Evolutionary conservation across 176 grass and related monocot species (phyloP).

Genomic region (Puccinellia tenuiflora): DNA sequence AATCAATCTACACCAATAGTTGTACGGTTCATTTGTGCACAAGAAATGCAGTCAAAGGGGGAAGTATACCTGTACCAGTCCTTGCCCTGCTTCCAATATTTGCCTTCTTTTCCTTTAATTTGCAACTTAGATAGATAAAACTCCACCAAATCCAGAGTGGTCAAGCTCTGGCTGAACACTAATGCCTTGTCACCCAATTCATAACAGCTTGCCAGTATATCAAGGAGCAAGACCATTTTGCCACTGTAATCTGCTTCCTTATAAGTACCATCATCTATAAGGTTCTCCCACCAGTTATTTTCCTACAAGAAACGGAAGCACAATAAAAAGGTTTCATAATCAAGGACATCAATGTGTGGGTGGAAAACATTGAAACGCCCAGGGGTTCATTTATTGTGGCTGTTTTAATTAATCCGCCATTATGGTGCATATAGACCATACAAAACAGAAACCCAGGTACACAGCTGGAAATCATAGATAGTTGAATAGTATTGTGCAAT

Average conservation of each 20-base stretch:
- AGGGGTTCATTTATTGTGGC: background rate
- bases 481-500: conserved; percentile 7
- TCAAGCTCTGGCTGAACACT: conserved; percentile 93
- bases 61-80: conserved; percentile 95
- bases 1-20: background rate
- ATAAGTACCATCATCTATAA: conserved; percentile 66
- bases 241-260: conserved; percentile 80
- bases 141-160: conserved; percentile 88
- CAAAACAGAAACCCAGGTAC: background rate
- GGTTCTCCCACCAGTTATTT: conserved; percentile 84
- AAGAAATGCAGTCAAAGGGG: conserved; percentile 11
- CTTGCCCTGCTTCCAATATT: conserved; percentile 92
- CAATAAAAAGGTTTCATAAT: background rate
- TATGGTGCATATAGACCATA: background rate
- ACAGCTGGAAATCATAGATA: conserved; percentile 2
- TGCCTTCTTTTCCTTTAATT: conserved; percentile 64
- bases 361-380: background rate
- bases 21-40: conserved; percentile 1
- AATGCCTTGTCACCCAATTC: conserved; percentile 80
- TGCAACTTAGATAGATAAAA: conserved; percentile 80
- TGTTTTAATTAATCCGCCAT: background rate
- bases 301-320: conserved; percentile 33
- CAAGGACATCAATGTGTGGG: background rate
- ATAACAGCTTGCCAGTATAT: conserved; percentile 74
- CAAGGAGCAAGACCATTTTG: conserved; percentile 95